Evolutionary conservation across 2,329 filamentous ascomycete genomes (phyloP), one percentile per base, ranked within the genome.

Genomic region (Exophiala mesophila): DNA sequence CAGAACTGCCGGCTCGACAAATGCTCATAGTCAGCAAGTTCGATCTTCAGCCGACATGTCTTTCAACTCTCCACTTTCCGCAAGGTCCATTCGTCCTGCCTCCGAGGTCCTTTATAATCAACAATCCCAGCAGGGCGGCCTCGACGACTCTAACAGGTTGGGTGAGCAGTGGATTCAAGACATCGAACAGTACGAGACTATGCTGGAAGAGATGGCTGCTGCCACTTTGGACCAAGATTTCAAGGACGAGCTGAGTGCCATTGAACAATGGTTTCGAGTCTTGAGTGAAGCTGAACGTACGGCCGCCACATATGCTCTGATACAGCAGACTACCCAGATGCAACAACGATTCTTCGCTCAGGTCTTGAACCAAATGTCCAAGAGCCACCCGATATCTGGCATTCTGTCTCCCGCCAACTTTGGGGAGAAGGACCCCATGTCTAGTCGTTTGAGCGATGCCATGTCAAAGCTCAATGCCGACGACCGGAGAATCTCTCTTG

Each of bases 321-420:
- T 98, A 47, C 92, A 98, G 71, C 92, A 98, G 74, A 97, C 92
- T 4, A 98, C 92, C 3, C 92, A 97, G 68, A 90, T 98, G 49
- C 92, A 98, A 70, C 95, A 97, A 61, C 83, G 92, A 41, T 98
- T 98, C 74, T 98, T 98, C 69, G 97, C 97, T 56, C 90, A 97
- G 68, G 88, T 98, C 34, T 73, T 98, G 57, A 89, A 97, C 71
- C 92, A 98, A 66, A 98, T 97, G 92, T 89, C 89, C 52, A 95
- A 96, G 71, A 94, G 83, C 59, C 89, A 97, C 65, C 92, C 92
- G 19, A 94, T 97, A 86, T 94, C 90, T 24, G 87, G 90, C 39
- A 84, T 98, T 26, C 68, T 98, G 39, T 97, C 92, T 19, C 92
- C 92, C 20, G 85, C 92, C 41, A 94, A 88, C 61, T 96, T 97